phyloP scores from a whole-genome alignment of 2,329 filamentous ascomycete species.

The Curvularia sp. region DNA sequence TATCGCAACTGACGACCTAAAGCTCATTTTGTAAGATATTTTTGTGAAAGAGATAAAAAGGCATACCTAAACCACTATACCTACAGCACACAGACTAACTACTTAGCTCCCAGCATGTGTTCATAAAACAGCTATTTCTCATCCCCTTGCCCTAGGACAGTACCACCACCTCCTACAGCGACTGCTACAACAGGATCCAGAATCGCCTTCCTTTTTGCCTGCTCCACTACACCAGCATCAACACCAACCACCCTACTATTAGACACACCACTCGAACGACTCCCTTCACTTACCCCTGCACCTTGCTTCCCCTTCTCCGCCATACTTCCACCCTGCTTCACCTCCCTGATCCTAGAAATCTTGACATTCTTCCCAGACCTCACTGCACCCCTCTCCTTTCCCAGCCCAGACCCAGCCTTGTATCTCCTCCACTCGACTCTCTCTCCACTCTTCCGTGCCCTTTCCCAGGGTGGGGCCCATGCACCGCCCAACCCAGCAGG shows the following conservation, averaged over 20 bases:
- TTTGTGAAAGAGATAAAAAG: not conserved
- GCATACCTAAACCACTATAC: not conserved
- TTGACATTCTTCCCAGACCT: not conserved
- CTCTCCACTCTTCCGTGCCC: slow-evolving; percentile 3
- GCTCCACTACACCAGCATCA: not conserved
- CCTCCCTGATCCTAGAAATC: not conserved
- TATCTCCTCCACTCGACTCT: not conserved
- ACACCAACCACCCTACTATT: no score
- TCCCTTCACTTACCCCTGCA: not conserved
- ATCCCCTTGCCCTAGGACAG: not conserved
- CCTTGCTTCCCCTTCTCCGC: not conserved
- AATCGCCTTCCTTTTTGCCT: not conserved
- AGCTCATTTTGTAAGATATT: not conserved
- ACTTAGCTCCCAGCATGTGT: not conserved
- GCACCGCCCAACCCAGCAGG: slow-evolving; percentile 34
- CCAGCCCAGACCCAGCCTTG: not conserved
- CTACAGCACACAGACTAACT: not conserved
- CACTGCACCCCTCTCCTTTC: not conserved
- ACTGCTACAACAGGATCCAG: no score
- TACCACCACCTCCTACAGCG: not conserved
- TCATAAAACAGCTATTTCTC: not conserved
- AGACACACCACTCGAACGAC: not conserved
- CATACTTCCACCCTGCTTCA: not conserved
- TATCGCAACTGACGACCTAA: no score
- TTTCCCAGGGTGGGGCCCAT: slow-evolving; percentile 26